Conservation (phyloP, 371 early-diverging fungal genomes). For the Mucor racemosus region DNA sequence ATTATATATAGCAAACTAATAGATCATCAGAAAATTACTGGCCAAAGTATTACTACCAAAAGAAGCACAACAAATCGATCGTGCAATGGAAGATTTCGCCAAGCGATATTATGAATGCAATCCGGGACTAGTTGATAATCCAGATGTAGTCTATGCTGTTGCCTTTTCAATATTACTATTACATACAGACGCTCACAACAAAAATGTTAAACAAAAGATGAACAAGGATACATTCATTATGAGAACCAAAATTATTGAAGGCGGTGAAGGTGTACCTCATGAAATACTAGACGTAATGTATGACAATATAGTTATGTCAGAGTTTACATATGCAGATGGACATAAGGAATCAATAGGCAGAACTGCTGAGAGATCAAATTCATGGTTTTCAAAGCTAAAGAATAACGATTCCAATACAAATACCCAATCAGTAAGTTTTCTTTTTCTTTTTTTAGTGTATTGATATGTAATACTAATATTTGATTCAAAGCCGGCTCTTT, state of each 20-base stretch:
- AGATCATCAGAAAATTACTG: conserved; percentile 67
- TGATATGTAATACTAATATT: background rate
- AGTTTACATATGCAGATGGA: conserved; percentile 61
- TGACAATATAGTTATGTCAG: conserved; percentile 70
- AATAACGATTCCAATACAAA: conserved; percentile 8
- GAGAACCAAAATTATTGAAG: conserved; percentile 70
- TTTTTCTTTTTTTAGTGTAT: background rate
- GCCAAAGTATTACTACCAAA: conserved; percentile 81
- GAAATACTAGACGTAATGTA: conserved; percentile 81
- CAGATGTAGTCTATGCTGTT: conserved; percentile 80
- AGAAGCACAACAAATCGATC: conserved; percentile 92
- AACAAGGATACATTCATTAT: conserved; percentile 82
- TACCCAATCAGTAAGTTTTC: conserved; percentile 19
- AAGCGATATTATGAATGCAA: conserved; percentile 79
- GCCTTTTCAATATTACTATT: conserved; percentile 87
- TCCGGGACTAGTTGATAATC: conserved; percentile 63
- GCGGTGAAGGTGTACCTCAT: conserved; percentile 66
- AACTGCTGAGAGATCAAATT: conserved; percentile 26
- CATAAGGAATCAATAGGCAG: conserved; percentile 37
- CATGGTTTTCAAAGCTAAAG: conserved; percentile 44
- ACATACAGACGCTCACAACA: conserved; percentile 94
- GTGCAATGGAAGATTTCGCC: conserved; percentile 86
- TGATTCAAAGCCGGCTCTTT: conserved; percentile 13
- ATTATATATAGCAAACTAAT: conserved; percentile 1
- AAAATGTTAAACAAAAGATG: conserved; percentile 84